Evolutionary conservation across 2,329 filamentous ascomycete species (phyloP).

Genomic region (Cyphellophora europaea): DNA sequence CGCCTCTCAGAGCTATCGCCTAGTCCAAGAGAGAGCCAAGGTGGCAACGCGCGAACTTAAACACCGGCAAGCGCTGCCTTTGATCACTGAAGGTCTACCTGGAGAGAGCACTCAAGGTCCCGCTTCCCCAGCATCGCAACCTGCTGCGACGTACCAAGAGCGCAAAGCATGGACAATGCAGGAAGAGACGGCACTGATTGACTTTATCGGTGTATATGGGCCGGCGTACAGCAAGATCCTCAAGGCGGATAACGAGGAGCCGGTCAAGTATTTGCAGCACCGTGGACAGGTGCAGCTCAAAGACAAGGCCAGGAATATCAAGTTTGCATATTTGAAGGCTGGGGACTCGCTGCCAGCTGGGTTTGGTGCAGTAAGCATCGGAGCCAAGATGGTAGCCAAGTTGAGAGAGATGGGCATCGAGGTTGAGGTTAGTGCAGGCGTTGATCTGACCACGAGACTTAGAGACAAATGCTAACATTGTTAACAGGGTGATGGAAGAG

Average conservation of each 20-base stretch:
- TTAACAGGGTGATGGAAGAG: no score
- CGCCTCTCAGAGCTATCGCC: no score
- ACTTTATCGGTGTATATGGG: constrained; percentile 37
- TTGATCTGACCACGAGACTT: no score
- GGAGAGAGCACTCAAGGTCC: no score
- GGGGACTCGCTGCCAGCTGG: constrained; percentile 16
- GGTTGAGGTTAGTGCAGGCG: no score
- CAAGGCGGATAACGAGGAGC: constrained; percentile 22
- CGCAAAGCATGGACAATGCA: constrained; percentile 25
- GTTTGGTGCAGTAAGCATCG: constrained; percentile 15
- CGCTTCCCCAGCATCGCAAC: neutral
- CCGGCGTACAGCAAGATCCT: constrained; percentile 39
- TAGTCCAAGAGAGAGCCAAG: no score
- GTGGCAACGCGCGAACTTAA: no score
- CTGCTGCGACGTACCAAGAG: constrained; percentile 12
- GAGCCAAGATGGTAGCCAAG: constrained; percentile 4
- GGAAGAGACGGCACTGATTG: constrained; percentile 36
- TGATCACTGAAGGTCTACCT: no score
- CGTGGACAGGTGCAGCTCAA: constrained; percentile 46
- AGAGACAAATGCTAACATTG: no score
- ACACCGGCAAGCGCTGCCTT: no score
- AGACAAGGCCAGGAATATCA: constrained; percentile 47
- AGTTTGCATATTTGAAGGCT: constrained; percentile 35
- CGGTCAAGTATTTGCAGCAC: constrained; percentile 23
- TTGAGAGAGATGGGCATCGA: constrained; percentile 11